A percentile compares a stretch with the other conserved stretches of the same genome.
Conservation (phyloP, 2,329 filamentous ascomycete genomes). For the Aspergillus sp. region DNA sequence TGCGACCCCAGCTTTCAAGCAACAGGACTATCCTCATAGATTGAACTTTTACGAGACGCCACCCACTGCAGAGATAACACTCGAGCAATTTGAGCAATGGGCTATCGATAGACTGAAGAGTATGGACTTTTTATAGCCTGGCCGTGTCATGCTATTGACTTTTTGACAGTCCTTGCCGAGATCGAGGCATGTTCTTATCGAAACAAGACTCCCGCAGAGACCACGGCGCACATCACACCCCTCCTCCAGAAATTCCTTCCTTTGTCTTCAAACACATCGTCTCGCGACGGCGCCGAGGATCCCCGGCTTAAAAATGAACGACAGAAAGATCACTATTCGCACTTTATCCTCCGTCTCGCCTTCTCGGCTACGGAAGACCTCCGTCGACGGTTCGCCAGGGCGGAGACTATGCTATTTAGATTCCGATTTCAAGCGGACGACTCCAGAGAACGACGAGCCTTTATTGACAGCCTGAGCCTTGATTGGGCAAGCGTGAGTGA, state of each 20-base stretch:
- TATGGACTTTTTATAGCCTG: slow-evolving; percentile 42
- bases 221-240: slow-evolving; percentile 78
- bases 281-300: slow-evolving; percentile 55
- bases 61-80: slow-evolving; percentile 89
- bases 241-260: slow-evolving; percentile 86
- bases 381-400: slow-evolving; percentile 79
- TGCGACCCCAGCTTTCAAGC: slow-evolving; percentile 73
- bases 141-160: neutral
- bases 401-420: slow-evolving; percentile 88
- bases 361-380: slow-evolving; percentile 92
- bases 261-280: slow-evolving; percentile 74
- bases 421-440: slow-evolving; percentile 81
- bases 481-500: slow-evolving; percentile 83
- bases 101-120: slow-evolving; percentile 88
- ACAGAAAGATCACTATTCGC: slow-evolving; percentile 95
- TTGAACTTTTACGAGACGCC: slow-evolving; percentile 91
- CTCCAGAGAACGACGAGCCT: slow-evolving; percentile 70
- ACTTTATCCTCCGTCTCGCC: slow-evolving; percentile 93
- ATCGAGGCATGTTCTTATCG: slow-evolving; percentile 94
- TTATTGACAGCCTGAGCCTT: slow-evolving; percentile 76
- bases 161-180: slow-evolving; percentile 43
- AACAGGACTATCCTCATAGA: slow-evolving; percentile 78
- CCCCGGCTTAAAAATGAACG: slow-evolving; percentile 69
- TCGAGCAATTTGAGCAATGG: slow-evolving; percentile 99
- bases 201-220: slow-evolving; percentile 84